Conservation (phyloP, 257 asterid species). For the Rhazya stricta region DNA sequence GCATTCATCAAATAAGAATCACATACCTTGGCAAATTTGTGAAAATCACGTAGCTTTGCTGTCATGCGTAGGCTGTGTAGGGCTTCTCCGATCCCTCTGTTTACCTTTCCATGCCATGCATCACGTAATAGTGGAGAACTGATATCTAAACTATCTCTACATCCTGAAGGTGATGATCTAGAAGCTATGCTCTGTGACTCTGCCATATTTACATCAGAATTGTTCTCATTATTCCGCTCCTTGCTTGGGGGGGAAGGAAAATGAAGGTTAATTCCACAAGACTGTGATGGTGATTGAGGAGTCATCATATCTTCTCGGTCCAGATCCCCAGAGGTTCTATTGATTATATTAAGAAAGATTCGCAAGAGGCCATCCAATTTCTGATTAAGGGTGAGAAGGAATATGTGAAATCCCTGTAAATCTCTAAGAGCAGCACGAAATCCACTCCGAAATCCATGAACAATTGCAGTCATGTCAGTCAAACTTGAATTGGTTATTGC, state of each 20-base stretch:
- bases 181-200: conserved; percentile 47
- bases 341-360: conserved; percentile 51
- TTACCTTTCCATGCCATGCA: conserved; percentile 59
- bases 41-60: conserved; percentile 88
- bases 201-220: conserved; percentile 48
- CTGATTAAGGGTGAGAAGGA: conserved; percentile 90
- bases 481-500: conserved; percentile 26
- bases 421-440: conserved; percentile 89
- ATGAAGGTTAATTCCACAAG: conserved; percentile 35
- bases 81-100: conserved; percentile 61
- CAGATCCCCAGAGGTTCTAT: conserved; percentile 56
- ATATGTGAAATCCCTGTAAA: conserved; percentile 92
- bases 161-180: conserved; percentile 51
- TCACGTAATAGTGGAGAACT: conserved; percentile 75
- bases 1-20: conserved; percentile 3
- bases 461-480: conserved; percentile 49
- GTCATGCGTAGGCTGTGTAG: conserved; percentile 81
- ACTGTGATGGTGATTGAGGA: conserved; percentile 57
- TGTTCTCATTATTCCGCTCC: conserved; percentile 47
- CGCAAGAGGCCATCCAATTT: conserved; percentile 72
- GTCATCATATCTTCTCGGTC: conserved; percentile 66
- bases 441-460: conserved; percentile 70
- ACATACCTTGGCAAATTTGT: conserved; percentile 83
- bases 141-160: conserved; percentile 59
- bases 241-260: conserved; percentile 52